These are phyloP conservation scores for Fusarium sp. DNA, from an alignment of 2,329 filamentous ascomycete genomes.

Conservation along the genomic window DNA sequence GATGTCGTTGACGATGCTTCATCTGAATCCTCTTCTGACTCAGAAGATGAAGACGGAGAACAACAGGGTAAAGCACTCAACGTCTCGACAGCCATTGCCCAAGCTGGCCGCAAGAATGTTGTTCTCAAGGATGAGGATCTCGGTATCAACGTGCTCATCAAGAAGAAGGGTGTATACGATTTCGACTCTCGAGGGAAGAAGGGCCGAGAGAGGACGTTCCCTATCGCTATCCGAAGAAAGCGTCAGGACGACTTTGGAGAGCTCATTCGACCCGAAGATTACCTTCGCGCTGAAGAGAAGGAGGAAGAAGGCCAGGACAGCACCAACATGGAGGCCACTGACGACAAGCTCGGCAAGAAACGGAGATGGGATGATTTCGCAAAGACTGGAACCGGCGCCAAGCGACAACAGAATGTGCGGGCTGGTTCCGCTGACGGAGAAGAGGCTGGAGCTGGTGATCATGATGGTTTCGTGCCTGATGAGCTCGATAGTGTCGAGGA, in stretches of 20 bases:
- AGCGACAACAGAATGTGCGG: conserved; percentile 66
- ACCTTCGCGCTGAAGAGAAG: conserved; percentile 89
- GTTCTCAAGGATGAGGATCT: conserved; percentile 90
- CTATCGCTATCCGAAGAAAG: conserved; percentile 81
- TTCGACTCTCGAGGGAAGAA: conserved; percentile 93
- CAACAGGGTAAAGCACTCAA: conserved; percentile 94
- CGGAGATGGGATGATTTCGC: conserved; percentile 85
- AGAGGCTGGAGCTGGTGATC: conserved; percentile 50
- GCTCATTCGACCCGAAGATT: conserved; percentile 92
- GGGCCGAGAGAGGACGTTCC: conserved; percentile 92
- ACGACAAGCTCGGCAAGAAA: conserved; percentile 85
- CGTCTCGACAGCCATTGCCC: conserved; percentile 84
- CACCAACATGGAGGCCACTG: conserved; percentile 53
- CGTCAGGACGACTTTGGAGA: conserved; percentile 94
- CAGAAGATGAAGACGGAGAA: conserved; percentile 88
- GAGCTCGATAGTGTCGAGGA: conserved; percentile 71
- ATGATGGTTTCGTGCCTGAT: conserved; percentile 59
- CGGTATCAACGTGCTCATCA: conserved; percentile 89
- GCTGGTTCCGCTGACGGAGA: conserved; percentile 60
- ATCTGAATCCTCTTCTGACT: conserved; percentile 86
- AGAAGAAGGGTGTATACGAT: conserved; percentile 91
- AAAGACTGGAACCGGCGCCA: conserved; percentile 57
- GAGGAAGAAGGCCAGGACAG: conserved; percentile 76
- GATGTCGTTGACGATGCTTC: conserved; percentile 86
- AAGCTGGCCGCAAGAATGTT: conserved; percentile 86